A percentile compares a stretch with the other conserved stretches of the same genome.
These are phyloP conservation scores for Favolaschia claudopus DNA, from an alignment of 768 basidiomycete genomes.

Conservation along the genomic window DNA sequence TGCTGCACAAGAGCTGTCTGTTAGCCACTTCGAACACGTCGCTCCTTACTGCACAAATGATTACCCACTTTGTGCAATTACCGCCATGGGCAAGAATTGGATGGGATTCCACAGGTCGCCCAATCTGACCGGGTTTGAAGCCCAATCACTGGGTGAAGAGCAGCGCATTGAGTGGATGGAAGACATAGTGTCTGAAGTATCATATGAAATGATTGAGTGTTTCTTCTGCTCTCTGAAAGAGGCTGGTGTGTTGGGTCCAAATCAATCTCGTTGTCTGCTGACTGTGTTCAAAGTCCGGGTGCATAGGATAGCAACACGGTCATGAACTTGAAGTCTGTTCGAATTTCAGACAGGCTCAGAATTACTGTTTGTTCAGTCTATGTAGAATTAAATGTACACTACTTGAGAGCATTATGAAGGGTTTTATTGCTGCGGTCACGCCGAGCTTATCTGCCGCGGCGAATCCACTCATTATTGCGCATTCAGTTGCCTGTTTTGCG, in stretches of 20 bases:
- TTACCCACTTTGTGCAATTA: slow-evolving; percentile 17
- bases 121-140: slow-evolving; percentile 20
- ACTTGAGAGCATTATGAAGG: background rate
- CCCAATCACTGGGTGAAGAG: slow-evolving; percentile 11
- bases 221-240: slow-evolving; percentile 20
- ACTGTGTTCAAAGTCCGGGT: slow-evolving; percentile 13
- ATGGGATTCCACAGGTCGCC: slow-evolving; percentile 17
- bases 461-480: too few relatives aligned
- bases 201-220: slow-evolving; percentile 25
- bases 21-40: slow-evolving; percentile 20
- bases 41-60: slow-evolving; percentile 24
- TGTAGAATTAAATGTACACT: background rate
- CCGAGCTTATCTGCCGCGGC: too few relatives aligned
- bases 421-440: slow-evolving; percentile 16
- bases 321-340: too few relatives aligned
- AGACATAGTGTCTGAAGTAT: slow-evolving; percentile 23
- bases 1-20: slow-evolving; percentile 14
- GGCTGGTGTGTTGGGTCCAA: background rate
- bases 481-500: too few relatives aligned
- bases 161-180: slow-evolving; percentile 28
- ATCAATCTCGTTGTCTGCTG: background rate
- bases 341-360: too few relatives aligned
- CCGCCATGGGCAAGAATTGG: slow-evolving; percentile 27
- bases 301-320: background rate
- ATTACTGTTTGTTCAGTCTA: too few relatives aligned